phyloP scores from a whole-genome alignment of 1,284 basidiomycete species.

The Trichosporon sp. region DNA sequence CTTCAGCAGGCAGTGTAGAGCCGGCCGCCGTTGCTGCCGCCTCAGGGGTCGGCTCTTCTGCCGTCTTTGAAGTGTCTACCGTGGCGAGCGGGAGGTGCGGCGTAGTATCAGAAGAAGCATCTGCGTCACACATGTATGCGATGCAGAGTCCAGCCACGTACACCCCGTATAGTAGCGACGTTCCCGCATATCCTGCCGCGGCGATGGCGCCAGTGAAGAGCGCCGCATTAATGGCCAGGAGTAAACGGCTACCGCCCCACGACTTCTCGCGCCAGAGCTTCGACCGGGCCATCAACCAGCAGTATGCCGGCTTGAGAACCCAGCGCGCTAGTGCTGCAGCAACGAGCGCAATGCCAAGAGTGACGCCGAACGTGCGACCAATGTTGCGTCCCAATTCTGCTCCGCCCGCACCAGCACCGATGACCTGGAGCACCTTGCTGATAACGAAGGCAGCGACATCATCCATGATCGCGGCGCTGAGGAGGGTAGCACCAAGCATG shows the following conservation, averaged over 20 bases:
- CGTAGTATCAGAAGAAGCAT: background rate
- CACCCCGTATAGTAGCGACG: conserved; percentile 59
- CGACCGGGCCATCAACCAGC: conserved; percentile 10
- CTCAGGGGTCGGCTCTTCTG: no score
- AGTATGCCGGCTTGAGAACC: conserved; percentile 33
- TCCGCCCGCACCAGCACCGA: conserved; percentile 42
- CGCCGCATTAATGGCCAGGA: conserved; percentile 41
- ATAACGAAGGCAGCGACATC: conserved; percentile 64
- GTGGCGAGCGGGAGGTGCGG: background rate
- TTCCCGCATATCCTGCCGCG: conserved; percentile 51
- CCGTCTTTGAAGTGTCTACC: no score
- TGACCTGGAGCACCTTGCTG: conserved; percentile 58
- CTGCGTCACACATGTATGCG: conserved; percentile 35
- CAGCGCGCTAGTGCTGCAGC: conserved; percentile 30
- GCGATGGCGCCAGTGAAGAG: conserved; percentile 47
- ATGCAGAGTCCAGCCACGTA: conserved; percentile 58
- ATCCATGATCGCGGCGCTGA: conserved; percentile 63
- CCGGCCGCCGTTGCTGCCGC: no score
- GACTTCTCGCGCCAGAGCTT: conserved; percentile 23
- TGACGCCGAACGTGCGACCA: conserved; percentile 41
- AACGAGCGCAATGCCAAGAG: conserved; percentile 35
- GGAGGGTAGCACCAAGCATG: conserved; percentile 60
- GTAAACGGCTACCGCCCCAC: conserved; percentile 36
- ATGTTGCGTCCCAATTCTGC: conserved; percentile 39
- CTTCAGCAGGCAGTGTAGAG: no score